Conservation (phyloP, 2,329 filamentous ascomycete genomes). For the Sphaceloma murrayae region DNA sequence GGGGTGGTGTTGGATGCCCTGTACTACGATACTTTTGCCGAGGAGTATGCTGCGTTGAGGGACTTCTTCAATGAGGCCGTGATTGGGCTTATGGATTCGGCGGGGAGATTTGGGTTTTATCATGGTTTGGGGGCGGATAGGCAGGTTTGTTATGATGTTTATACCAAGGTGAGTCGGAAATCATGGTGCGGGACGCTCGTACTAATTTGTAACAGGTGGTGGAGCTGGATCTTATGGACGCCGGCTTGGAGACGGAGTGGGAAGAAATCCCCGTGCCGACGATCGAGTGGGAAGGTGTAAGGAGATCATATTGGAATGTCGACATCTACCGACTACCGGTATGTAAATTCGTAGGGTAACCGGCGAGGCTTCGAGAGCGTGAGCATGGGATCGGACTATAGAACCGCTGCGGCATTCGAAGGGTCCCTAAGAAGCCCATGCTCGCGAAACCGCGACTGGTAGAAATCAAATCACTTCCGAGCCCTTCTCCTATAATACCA, state of each 20-base stretch:
- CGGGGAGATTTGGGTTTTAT: constrained; percentile 52
- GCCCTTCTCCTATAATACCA: no score
- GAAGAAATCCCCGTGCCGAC: constrained; percentile 64
- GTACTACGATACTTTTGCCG: constrained; percentile 97
- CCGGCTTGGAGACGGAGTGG: constrained; percentile 85
- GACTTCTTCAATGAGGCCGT: constrained; percentile 84
- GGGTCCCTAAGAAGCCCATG: no score
- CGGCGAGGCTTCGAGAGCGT: no score
- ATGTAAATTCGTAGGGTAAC: constrained; percentile 62
- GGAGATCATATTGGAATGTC: constrained; percentile 81
- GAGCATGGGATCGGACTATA: no score
- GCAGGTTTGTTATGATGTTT: constrained; percentile 91
- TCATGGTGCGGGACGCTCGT: no score
- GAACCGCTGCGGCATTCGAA: no score
- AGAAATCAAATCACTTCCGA: no score
- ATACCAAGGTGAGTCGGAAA: constrained; percentile 59
- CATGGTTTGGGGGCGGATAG: constrained; percentile 81
- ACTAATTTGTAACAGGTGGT: constrained; percentile 41
- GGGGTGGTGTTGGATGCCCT: constrained; percentile 44
- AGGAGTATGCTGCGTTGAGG: constrained; percentile 78
- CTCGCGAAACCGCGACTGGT: no score
- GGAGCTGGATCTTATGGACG: constrained; percentile 82
- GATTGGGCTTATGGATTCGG: constrained; percentile 61
- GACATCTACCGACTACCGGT: constrained; percentile 65
- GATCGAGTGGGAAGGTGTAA: constrained; percentile 80